A percentile compares a stretch with the other conserved stretches of the same genome.
Evolutionary conservation across 768 basidiomycete genomes (phyloP).

Genomic region (Dacryopinax primogenitus): DNA sequence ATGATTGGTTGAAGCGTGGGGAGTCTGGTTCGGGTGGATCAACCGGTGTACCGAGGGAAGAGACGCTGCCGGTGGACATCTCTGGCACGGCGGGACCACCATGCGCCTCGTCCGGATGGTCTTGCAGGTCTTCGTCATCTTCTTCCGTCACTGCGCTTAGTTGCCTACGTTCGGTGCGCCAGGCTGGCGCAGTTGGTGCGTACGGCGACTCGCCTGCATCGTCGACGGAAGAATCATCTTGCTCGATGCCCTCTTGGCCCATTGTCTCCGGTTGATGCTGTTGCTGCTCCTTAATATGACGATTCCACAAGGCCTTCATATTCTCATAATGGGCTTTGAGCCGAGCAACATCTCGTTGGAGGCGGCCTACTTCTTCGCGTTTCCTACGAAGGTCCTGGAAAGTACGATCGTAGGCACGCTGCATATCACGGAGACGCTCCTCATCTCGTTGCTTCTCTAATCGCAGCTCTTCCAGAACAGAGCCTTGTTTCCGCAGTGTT

Average conservation of each 20-base stretch:
- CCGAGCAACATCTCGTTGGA: conserved; percentile 5
- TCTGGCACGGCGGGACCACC: background rate
- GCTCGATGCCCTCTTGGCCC: background rate
- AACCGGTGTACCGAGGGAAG: background rate
- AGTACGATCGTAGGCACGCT: background rate
- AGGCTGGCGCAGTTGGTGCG: background rate
- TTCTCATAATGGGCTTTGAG: background rate
- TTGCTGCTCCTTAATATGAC: background rate
- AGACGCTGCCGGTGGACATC: background rate
- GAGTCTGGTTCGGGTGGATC: conserved; percentile 1
- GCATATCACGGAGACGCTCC: background rate
- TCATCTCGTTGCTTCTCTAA: background rate
- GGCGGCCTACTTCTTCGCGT: background rate
- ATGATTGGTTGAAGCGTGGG: background rate
- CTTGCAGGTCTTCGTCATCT: background rate
- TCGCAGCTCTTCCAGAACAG: background rate
- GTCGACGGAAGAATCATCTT: background rate
- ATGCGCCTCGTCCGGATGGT: background rate
- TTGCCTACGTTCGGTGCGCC: background rate
- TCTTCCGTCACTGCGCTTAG: background rate
- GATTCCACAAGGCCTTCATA: conserved; percentile 2
- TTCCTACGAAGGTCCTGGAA: background rate
- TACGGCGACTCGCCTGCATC: background rate
- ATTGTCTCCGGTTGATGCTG: background rate
- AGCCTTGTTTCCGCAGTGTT: background rate